A percentile compares a stretch with the other conserved stretches of the same genome.
phyloP scores from a whole-genome alignment of 108 stramenopile species.

The Nannochloropsis gaditana region DNA sequence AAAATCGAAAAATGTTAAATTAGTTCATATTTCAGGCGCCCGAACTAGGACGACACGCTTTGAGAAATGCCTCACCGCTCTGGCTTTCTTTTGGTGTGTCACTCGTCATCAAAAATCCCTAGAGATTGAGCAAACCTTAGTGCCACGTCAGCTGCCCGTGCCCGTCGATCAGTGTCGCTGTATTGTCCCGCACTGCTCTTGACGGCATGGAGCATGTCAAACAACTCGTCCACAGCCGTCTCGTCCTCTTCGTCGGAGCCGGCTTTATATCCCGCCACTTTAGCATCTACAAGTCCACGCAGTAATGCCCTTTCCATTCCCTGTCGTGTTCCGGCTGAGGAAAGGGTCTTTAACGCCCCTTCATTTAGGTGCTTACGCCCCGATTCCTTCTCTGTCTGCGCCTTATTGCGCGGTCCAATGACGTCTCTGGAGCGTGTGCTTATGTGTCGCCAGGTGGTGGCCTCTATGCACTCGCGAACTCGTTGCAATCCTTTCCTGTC shows the following conservation, averaged over 20 bases:
- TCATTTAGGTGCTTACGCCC: background rate
- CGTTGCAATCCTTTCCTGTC: background rate
- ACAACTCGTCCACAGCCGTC: background rate
- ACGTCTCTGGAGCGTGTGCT: background rate
- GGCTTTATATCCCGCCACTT: background rate
- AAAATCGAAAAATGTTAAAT: too few species aligned
- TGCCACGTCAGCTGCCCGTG: background rate
- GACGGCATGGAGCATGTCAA: background rate
- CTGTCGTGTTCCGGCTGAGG: too few species aligned
- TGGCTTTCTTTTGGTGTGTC: too few species aligned
- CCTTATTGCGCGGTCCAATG: background rate
- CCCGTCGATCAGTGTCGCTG: background rate
- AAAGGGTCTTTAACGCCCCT: background rate
- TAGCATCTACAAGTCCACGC: background rate
- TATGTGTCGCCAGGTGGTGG: background rate
- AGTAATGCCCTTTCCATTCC: background rate
- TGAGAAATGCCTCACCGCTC: too few species aligned
- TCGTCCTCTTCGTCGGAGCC: background rate
- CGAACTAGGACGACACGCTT: too few species aligned
- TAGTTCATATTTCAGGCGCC: too few species aligned
- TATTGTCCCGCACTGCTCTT: conserved; percentile 7
- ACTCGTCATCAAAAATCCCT: conserved; percentile 6
- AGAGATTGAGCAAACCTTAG: background rate
- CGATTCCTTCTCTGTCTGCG: background rate
- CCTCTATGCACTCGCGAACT: conserved; percentile 8